Conservation (phyloP, 306 rosid genomes). For the Lithocarpus polystachyus region DNA sequence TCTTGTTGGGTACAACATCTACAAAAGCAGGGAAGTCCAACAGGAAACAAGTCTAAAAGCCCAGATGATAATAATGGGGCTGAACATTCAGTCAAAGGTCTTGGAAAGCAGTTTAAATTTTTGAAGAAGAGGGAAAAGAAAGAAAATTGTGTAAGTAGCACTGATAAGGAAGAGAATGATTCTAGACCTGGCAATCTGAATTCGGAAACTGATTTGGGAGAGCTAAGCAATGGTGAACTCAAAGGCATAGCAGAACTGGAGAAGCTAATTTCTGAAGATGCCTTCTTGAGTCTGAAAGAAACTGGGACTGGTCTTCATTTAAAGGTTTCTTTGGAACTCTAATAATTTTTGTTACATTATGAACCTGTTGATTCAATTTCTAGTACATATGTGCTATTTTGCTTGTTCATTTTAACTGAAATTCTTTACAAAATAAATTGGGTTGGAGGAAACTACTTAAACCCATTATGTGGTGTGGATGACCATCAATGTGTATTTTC, state of each 20-base stretch:
- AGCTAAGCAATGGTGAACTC: constrained; percentile 36
- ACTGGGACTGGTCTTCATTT: constrained; percentile 81
- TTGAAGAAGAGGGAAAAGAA: constrained; percentile 83
- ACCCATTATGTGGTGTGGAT: too few relatives aligned
- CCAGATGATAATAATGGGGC: constrained; percentile 33
- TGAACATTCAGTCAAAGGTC: constrained; percentile 74
- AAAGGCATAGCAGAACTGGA: constrained; percentile 46
- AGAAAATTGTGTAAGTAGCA: constrained; percentile 12
- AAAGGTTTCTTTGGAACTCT: constrained; percentile 51
- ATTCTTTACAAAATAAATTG: background rate
- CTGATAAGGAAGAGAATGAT: constrained; percentile 41
- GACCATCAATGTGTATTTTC: too few relatives aligned
- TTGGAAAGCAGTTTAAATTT: constrained; percentile 80
- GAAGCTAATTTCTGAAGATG: constrained; percentile 59
- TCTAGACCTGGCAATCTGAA: constrained; percentile 17
- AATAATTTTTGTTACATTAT: constrained; percentile 1
- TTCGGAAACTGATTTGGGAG: constrained; percentile 27
- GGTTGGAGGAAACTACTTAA: too few relatives aligned
- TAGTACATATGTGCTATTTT: background rate
- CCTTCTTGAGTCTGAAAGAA: constrained; percentile 64
- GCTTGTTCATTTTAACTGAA: background rate
- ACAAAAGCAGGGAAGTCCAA: constrained; percentile 61
- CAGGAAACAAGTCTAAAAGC: constrained; percentile 34
- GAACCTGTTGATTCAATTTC: background rate
- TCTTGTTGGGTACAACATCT: constrained; percentile 95